Evolutionary conservation across 2,329 filamentous ascomycete species (phyloP), one percentile per base, ranked within the genome.

Genomic region (Penicillium sp.): DNA sequence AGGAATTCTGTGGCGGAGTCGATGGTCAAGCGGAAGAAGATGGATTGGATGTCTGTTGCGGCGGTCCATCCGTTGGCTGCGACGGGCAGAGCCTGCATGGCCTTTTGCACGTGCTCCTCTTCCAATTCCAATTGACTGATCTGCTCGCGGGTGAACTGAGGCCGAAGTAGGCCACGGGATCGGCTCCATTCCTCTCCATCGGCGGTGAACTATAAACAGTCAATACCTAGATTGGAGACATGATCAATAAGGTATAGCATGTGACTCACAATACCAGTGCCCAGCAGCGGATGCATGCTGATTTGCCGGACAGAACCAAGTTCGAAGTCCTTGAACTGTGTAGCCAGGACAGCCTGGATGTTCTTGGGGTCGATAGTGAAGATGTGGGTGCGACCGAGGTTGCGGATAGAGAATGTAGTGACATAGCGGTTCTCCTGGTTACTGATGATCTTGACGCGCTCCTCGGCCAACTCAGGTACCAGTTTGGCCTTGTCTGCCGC

Each of bases 1-100:
- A 96, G 72, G 64, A 95, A 95, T 59, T 94, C 86, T 0, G 89
- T 95, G 2, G 87, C 82, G 7, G 87, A 83, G 68, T 95, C 90
- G 26, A 96, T 77, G 0, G 88, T 90, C 62, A 84, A 85, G n/a
- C 87, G 78, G 73, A 88, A 94, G 70, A 95, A 85, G 48, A 95
- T 74, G 53, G 89, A 81, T 56, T 81, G 78, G 8, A 91, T 80
- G 59, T 94, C 81, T 28, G 91, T 73, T 9, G 79, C 75, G 6
- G 75, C 51, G 6, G 68, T 69, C 69, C 69, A 71, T 48, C 64
- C 62, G 13, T 65, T 73, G 0, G 77, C 77, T 1, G 76, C 76
- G 47, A 81, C 78, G 26, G 77, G 75, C 54, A 94, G 79, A 57
- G 84, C 77, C 19, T 75, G 73, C 64, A 94, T 80, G n/a, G 95